Percentiles rank a stretch among this genome's conserved stretches.
Evolutionary conservation across 192 early-diverging fungal species (phyloP).

Genomic region (Mortierella alpina): DNA sequence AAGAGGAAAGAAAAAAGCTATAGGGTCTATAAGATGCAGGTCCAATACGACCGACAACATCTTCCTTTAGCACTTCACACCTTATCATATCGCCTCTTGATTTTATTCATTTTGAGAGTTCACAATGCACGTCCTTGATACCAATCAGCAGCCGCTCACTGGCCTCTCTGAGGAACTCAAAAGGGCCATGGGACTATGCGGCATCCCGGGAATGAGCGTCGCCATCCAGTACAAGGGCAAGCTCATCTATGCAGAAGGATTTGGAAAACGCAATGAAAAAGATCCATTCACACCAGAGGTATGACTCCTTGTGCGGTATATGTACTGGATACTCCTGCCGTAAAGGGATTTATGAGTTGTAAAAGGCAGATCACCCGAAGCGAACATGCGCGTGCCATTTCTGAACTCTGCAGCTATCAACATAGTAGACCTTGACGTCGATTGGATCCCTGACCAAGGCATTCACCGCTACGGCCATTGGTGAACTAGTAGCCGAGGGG

Average conservation of each 20-base stretch:
- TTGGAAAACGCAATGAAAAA: too few species aligned
- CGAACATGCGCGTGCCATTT: not conserved
- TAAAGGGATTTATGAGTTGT: not conserved
- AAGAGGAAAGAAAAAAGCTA: not conserved
- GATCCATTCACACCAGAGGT: too few species aligned
- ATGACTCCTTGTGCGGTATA: not conserved
- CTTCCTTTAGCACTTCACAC: not conserved
- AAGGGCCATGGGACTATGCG: too few species aligned
- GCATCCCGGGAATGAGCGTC: too few species aligned
- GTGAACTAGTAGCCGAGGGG: conserved; percentile 34
- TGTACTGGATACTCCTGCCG: not conserved
- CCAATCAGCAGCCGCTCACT: not conserved
- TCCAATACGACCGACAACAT: conserved; percentile 7
- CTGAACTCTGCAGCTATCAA: not conserved
- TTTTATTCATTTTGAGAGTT: not conserved
- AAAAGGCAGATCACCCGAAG: not conserved
- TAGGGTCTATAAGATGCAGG: conserved; percentile 2
- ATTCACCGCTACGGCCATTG: conserved; percentile 31
- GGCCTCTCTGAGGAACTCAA: too few species aligned
- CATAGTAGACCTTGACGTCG: conserved; percentile 15
- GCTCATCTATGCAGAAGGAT: too few species aligned
- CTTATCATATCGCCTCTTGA: not conserved
- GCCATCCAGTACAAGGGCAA: too few species aligned
- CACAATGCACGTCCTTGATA: not conserved
- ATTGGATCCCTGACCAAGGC: conserved; percentile 39